Evolutionary conservation across 2,329 filamentous ascomycete genomes (phyloP), one percentile per base, ranked within the genome.

Genomic region (Colletotrichum sp.): DNA sequence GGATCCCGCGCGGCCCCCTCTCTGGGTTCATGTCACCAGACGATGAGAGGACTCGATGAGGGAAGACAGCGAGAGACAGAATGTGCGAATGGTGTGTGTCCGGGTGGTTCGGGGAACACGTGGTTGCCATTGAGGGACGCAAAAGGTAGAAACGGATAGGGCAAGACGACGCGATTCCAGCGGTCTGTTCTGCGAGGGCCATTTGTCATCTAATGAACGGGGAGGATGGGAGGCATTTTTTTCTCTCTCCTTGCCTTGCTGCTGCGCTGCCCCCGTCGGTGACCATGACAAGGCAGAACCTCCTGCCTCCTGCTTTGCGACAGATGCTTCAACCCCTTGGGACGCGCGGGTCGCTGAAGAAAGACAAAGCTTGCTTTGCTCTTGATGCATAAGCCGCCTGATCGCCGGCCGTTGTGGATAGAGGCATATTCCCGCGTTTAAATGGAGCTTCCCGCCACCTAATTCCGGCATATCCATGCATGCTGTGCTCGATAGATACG

Each of bases 11-110:
- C 44, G 44, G 44, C 44, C 44, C 44, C 34, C 52, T 28, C 71
- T 60, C 49, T 69, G 69, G 74, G 44, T 74, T 60, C 64, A 76
- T 62, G 70, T 76, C 74, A 76, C 59, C 70, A 66, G 74, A 74
- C 74, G 59, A 65, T 52, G 44, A 52, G 44, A 55, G 30, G 49
- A 49, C n/a, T 52, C 44, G 30, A 44, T n/a, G n/a, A 26, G 24
- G 16, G 24, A 34, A 52, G 18, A 62, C 26, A 10, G 10, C 28
- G 26, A 16, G 28, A 59, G 34, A 16, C 62, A 72, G 59, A 52
- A 26, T 52, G 44, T 52, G 44, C 44, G 44, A 52, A 52, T 52
- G 44, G 44, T 52, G 52, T 55, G 18, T 18, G 30, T 49, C 52
- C 63, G 64, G 63, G 63, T 52, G 55, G 57, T 73, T 76, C 64